Evolutionary conservation across 2,329 filamentous ascomycete genomes (phyloP), one percentile per base, ranked within the genome.

Genomic region (Sporothrix sp.): DNA sequence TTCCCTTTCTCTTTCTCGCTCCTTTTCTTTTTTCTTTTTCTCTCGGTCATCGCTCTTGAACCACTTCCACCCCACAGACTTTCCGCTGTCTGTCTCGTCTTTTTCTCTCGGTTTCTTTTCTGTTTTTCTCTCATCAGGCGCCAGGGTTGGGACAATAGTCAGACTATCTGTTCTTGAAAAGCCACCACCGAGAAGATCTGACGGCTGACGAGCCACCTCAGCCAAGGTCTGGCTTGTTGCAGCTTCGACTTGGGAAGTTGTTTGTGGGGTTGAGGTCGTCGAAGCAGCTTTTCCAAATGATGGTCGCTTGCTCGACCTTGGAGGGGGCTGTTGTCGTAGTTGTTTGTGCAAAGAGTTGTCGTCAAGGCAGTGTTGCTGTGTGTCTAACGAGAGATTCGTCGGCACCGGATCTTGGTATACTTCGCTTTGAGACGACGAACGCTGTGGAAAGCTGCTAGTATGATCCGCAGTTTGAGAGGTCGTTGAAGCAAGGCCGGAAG

Each of bases 21-120:
- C 68, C 58, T 75, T 70, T 68, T 68, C 77, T 23, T 37, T 47
- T 77, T 76, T 81, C 58, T 85, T 84, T 53, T 82, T 84, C 30
- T 85, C 79, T 59, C 83, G 84, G 53, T 90, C 84, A 50, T 91
- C 86, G 28, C 90, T 76, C 58, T 82, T 82, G 63, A 94, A 80
- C 84, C 85, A 90, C 58, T 87, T 87, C 86, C 87, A 85, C 65
- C 81, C 79, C 64, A 79, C 87, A 54, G 84, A 85, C 63, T 93
- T 95, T 54, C 83, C 73, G 46, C 75, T 75, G 40, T 87, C 81
- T 2, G 66, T 61, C 14, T 82, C 73, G 9, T 84, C 77, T 56
- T 77, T 81, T 4, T 89, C 84, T 61, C 85, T 90, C 46, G 79
- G 76, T 58, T 83, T 87, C 63, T 81, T 82, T n/a, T 90, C 85